A percentile compares a stretch with the other conserved stretches of the same genome.
These are phyloP conservation scores for Clarireedia sp. DNA, from an alignment of 2,329 filamentous ascomycete species.

Conservation along the genomic window DNA sequence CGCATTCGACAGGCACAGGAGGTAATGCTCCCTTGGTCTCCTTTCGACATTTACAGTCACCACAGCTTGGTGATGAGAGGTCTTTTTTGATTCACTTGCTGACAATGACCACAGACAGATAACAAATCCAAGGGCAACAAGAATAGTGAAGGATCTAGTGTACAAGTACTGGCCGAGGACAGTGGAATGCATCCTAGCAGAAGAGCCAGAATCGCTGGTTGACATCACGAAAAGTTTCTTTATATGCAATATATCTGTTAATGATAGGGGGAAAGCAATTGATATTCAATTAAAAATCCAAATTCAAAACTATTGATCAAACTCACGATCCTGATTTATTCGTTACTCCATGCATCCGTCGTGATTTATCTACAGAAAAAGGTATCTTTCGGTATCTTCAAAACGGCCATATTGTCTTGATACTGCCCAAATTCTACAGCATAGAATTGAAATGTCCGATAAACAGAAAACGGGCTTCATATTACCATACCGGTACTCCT, in stretches of 20 bases:
- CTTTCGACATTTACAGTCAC: neutral
- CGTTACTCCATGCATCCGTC: slow-evolving; percentile 13
- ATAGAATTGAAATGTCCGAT: slow-evolving; percentile 2
- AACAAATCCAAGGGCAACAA: neutral
- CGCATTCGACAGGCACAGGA: slow-evolving; percentile 23
- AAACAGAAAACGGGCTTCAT: slow-evolving; percentile 6
- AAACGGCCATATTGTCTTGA: neutral
- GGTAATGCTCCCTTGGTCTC: neutral
- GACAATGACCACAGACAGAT: neutral
- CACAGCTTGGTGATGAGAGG: too few relatives aligned
- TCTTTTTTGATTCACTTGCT: neutral
- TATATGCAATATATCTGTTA: neutral
- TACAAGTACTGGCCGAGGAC: slow-evolving; percentile 20
- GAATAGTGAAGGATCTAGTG: slow-evolving; percentile 20
- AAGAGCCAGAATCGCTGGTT: slow-evolving; percentile 19
- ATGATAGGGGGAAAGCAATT: neutral
- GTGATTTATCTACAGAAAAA: slow-evolving; percentile 22
- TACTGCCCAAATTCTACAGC: slow-evolving; percentile 9
- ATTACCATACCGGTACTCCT: slow-evolving; percentile 3
- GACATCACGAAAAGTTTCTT: neutral
- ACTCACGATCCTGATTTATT: slow-evolving; percentile 9
- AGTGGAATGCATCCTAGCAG: slow-evolving; percentile 26
- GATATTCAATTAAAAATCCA: neutral
- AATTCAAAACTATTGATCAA: neutral
- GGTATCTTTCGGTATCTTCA: slow-evolving; percentile 14